phyloP scores from a whole-genome alignment of 2,329 filamentous ascomycete species.

The Verticillium tricorpus region DNA sequence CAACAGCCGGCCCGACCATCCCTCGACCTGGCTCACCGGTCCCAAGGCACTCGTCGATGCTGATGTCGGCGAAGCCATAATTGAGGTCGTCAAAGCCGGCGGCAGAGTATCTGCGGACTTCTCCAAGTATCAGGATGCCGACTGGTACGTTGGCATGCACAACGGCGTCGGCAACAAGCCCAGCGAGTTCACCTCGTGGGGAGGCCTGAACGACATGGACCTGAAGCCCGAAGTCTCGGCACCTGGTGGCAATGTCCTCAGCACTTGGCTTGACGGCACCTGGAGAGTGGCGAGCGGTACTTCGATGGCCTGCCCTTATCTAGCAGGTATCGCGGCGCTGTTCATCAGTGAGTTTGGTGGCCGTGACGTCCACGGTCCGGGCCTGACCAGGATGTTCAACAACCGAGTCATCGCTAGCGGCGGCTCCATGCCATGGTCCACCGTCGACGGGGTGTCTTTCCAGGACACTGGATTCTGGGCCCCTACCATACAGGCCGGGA shows the following conservation, averaged over 20 bases:
- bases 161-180: constrained; percentile 25
- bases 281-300: constrained; percentile 13
- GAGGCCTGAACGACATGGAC: constrained; percentile 4
- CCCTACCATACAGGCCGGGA: constrained; percentile 37
- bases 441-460: constrained; percentile 9
- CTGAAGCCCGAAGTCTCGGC: constrained; percentile 10
- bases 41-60: not conserved
- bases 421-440: constrained; percentile 17
- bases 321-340: not conserved
- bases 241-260: constrained; percentile 7
- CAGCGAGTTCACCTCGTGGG: constrained; percentile 1
- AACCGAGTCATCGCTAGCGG: constrained; percentile 17
- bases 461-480: constrained; percentile 14
- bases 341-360: not conserved
- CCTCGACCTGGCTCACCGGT: constrained; percentile 7
- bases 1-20: constrained; percentile 21
- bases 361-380: not conserved
- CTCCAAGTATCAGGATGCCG: constrained; percentile 7
- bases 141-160: constrained; percentile 14
- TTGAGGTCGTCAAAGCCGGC: constrained; percentile 11
- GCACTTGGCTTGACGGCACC: constrained; percentile 4
- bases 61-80: constrained; percentile 12
- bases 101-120: constrained; percentile 14
- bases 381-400: not conserved
- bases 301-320: constrained; percentile 1